Percentiles rank a stretch among this genome's conserved stretches.
Evolutionary conservation across 2,329 filamentous ascomycete genomes (phyloP).

Genomic region (Byssothecium circinans): DNA sequence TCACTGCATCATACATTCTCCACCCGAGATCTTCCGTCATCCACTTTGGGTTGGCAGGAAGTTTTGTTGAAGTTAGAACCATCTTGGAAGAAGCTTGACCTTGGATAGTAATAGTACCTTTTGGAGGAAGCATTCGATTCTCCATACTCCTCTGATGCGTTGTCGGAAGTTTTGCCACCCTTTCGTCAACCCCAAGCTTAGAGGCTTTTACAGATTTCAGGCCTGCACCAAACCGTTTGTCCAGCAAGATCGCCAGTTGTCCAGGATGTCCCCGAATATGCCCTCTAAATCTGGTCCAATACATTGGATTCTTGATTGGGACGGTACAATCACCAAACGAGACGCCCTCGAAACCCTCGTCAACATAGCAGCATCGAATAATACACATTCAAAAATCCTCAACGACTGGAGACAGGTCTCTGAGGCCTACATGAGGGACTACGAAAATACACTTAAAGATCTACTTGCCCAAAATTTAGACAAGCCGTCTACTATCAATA

Average conservation of each 20-base stretch:
- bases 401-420: slow-evolving; percentile 45
- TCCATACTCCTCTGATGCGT: too few relatives aligned
- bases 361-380: slow-evolving; percentile 35
- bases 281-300: slow-evolving; percentile 14
- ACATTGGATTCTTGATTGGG: slow-evolving; percentile 51
- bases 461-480: slow-evolving; percentile 27
- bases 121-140: too few relatives aligned
- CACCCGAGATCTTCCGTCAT: background rate
- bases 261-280: too few relatives aligned
- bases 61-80: too few relatives aligned
- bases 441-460: slow-evolving; percentile 31
- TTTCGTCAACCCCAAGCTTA: too few relatives aligned
- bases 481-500: slow-evolving; percentile 32
- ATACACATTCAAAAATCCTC: slow-evolving; percentile 19
- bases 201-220: too few relatives aligned
- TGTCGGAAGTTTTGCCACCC: too few relatives aligned
- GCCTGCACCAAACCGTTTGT: too few relatives aligned
- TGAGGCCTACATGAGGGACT: slow-evolving; percentile 48
- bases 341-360: slow-evolving; percentile 51
- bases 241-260: too few relatives aligned
- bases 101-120: too few relatives aligned
- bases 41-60: background rate
- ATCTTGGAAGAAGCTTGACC: too few relatives aligned
- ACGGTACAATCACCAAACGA: slow-evolving; percentile 50
- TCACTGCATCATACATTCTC: background rate